Conservation (phyloP, 2,329 filamentous ascomycete species). For the Ceratocystis cubensis region DNA sequence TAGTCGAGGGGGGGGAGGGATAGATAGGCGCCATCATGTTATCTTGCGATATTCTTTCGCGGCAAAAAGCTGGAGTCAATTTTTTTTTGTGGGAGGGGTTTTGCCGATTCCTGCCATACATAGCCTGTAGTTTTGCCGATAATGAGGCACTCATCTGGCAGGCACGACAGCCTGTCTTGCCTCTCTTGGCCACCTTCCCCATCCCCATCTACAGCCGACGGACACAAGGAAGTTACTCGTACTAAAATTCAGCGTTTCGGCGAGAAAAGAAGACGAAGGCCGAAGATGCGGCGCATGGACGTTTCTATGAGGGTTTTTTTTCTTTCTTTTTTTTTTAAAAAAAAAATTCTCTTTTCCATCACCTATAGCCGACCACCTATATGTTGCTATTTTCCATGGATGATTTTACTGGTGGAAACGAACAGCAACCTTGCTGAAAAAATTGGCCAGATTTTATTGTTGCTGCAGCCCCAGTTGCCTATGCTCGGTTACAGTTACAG, state of each 20-base stretch:
- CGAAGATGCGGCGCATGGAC: not conserved
- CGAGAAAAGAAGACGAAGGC: no score
- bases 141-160: not conserved
- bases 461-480: not conserved
- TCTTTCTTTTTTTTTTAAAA: not conserved
- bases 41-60: no score
- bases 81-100: not conserved
- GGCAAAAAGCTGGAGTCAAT: no score
- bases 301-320: not conserved
- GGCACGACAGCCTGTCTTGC: not conserved
- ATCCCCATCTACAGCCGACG: not conserved
- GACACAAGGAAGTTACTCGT: not conserved
- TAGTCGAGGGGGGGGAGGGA: no score
- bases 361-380: no score
- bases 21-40: no score
- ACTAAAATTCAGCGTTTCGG: not conserved
- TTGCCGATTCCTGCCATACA: not conserved
- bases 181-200: not conserved
- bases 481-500: slow-evolving; percentile 1
- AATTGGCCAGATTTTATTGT: not conserved
- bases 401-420: no score
- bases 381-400: no score
- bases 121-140: not conserved
- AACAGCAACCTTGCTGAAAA: not conserved
- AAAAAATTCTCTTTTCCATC: not conserved